Evolutionary conservation across 768 basidiomycete species (phyloP), one percentile per base, ranked within the genome.

Genomic region (Mycena rosella): DNA sequence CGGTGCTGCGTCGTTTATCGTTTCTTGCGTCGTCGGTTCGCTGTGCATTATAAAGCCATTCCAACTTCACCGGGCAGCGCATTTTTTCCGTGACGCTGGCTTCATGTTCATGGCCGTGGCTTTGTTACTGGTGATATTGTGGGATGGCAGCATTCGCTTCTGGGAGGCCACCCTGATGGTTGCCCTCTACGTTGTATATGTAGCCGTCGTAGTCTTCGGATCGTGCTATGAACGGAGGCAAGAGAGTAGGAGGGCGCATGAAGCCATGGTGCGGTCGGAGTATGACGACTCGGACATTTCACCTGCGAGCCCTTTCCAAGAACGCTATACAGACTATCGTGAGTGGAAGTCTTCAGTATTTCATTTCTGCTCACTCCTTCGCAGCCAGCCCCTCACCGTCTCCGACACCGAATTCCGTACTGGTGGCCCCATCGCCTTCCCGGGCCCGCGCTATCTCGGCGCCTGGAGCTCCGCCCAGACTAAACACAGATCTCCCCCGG

Each of bases 31-130:
- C 26, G 97, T 95, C 15, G 98, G 98, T 10, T 92, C 93, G n/a
- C 97, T 99, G 91, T 96, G 95, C 72, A 90, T 99, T 78, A 96
- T 99, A 79, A 93, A 92, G 64, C 96, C 97, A 0, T 99, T 99
- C 80, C 87, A 88, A 71, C 96, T 99, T 30, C 83, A 91, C 36
- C 88, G 84, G 0, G 82, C 84, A 20, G 91, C 94, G 0, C 63
- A 58, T 42, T 99, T 99, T 81, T 79, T 98, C 14, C 91, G 98
- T 42, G 98, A 99, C 78, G 93, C 97, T 34, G 91, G 94, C 7
- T 99, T 99, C 85, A 98, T 98, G 80, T 89, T 93, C n/a, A 73
- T 88, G 13, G 92, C 97, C 0, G 89, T 98, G 45, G 60, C 79
- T n/a, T 71, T 93, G n/a, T 83, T 98, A 1, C 84, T 99, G 15